Evolutionary conservation across 352 stramenopile genomes (phyloP).

Genomic region (Globisporangium ultimum): DNA sequence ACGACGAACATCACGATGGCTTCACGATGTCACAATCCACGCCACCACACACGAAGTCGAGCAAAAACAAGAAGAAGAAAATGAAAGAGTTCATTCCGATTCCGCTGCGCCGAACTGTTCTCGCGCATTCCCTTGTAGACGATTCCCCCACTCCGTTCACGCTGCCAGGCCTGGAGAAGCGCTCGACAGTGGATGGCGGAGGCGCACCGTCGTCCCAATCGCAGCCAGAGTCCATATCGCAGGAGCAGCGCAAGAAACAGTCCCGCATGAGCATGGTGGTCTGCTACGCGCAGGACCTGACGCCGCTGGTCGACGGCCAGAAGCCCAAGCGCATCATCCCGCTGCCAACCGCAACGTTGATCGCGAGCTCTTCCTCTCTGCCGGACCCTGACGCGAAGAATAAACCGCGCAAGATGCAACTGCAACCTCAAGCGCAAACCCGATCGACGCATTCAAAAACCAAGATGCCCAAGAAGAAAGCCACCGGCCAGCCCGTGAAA

Average conservation of each 20-base stretch:
- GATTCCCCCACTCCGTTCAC: too few relatives aligned
- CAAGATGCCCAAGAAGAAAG: background rate
- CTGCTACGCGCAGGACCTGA: constrained; percentile 66
- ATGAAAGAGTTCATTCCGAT: constrained; percentile 10
- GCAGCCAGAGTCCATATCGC: constrained; percentile 6
- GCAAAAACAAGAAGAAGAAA: constrained; percentile 16
- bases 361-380: too few relatives aligned
- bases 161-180: too few relatives aligned
- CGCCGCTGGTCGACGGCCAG: constrained; percentile 43
- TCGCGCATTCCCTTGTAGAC: background rate
- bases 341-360: background rate
- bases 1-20: background rate
- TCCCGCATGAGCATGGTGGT: constrained; percentile 25
- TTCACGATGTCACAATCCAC: background rate
- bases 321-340: constrained; percentile 32
- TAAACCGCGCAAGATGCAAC: constrained; percentile 10
- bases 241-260: constrained; percentile 24
- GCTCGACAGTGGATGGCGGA: too few relatives aligned
- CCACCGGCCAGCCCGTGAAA: constrained; percentile 12
- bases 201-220: too few relatives aligned
- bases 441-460: constrained; percentile 4
- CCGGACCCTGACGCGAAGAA: too few relatives aligned
- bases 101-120: constrained; percentile 8
- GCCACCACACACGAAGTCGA: background rate
- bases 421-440: constrained; percentile 3